Evolutionary conservation across 345 rosid species (phyloP), one percentile per base, ranked within the genome.

Genomic region (Populus ilicifolia): DNA sequence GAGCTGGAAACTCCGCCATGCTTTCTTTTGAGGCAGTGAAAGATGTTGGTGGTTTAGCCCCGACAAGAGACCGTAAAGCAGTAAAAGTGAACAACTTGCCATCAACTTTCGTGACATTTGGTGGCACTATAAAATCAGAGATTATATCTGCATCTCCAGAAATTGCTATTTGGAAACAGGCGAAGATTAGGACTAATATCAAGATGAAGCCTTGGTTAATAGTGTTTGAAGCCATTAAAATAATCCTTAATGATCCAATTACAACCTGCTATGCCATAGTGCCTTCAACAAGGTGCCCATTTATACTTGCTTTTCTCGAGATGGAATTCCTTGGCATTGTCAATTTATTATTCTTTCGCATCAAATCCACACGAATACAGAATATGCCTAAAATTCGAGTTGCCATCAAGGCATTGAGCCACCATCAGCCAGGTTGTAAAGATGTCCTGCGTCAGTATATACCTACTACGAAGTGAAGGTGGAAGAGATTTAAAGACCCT

Each of bases 1-100:
- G 76, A 48, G 72, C 80, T 14, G 80, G 72, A 61, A 78, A 78
- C 27, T 78, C 80, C 13, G 50, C 30, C 76, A 78, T 65, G 59
- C 71, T 72, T 18, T 29, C 76, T 65, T 72, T 71, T 20, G 50
- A 52, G 9, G 33, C 75, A 0, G 69, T 46, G 71, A 66, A 78
- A 50, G 27, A 54, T 66, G 63, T 29, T 8, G 73, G 77, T 9
- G 72, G 67, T 18, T 52, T 8, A 13, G 67, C 71, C 9, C 21
- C 30, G 11, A 64, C 21, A 52, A 66, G 64, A 21, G 38, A 30
- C 21, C 67, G 23, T 64, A 54, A 66, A 8, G 44, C 67, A 2
- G 76, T 72, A 65, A 33, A 78, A 36, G 81, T 72, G 39, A 78
- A 72, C 67, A 64, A 72, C 27, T 29, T 8, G 1, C 39, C 71